Conservation (phyloP, 768 basidiomycete species). For the Cytidiella melzeri region DNA sequence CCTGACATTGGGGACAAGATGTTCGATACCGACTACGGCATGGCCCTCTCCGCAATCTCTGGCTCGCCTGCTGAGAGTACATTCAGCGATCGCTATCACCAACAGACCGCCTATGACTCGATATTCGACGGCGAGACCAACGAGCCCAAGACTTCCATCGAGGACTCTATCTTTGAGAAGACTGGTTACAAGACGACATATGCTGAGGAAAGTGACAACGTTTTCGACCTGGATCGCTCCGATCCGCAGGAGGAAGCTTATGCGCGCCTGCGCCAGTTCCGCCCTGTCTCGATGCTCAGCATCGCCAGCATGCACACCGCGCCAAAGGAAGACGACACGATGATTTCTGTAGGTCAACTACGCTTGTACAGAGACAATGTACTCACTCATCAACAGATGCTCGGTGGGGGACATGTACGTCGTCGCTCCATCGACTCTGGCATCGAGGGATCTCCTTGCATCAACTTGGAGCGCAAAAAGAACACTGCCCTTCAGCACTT, state of each 20-base stretch:
- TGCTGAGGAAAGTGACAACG: conserved; percentile 43
- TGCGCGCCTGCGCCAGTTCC: conserved; percentile 46
- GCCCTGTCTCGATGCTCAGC: conserved; percentile 63
- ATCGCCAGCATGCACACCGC: conserved; percentile 41
- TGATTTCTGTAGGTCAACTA: conserved; percentile 58
- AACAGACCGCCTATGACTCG: conserved; percentile 53
- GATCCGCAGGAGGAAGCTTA: conserved; percentile 29
- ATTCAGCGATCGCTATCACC: conserved; percentile 22
- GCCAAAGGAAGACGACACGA: conserved; percentile 68
- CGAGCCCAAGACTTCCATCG: conserved; percentile 24
- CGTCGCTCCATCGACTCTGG: conserved; percentile 60
- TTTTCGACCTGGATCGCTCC: conserved; percentile 50
- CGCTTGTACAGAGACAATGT: conserved; percentile 1
- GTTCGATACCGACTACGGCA: conserved; percentile 58
- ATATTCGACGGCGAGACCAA: conserved; percentile 42
- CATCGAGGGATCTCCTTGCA: conserved; percentile 67
- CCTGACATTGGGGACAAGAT: conserved; percentile 85
- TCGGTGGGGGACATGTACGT: conserved; percentile 71
- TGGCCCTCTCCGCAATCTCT: conserved; percentile 56
- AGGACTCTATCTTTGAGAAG: conserved; percentile 42
- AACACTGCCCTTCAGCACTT: conserved; percentile 35
- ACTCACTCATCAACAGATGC: conserved; percentile 46
- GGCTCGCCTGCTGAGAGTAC: conserved; percentile 54
- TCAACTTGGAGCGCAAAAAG: conserved; percentile 59
- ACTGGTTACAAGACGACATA: conserved; percentile 45